Evolutionary conservation across 2,329 filamentous ascomycete species (phyloP).

Genomic region (Coniochaeta sp.): DNA sequence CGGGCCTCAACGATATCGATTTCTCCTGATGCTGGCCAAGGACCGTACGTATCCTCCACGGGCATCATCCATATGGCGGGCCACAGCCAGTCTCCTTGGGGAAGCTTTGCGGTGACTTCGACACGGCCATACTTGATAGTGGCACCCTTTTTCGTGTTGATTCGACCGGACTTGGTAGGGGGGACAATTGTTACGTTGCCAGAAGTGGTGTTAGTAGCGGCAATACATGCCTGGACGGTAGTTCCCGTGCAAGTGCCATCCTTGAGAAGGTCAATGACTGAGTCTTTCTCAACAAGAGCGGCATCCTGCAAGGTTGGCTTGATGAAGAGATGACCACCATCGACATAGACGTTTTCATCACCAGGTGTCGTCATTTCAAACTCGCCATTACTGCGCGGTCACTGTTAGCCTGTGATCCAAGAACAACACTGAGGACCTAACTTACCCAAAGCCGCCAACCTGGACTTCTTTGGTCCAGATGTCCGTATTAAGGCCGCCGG

Average conservation of each 20-base stretch:
- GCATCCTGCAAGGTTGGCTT: slow-evolving; percentile 70
- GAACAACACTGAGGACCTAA: slow-evolving; percentile 7
- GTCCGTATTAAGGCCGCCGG: slow-evolving; percentile 45
- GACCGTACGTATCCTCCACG: slow-evolving; percentile 60
- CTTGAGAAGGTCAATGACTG: slow-evolving; percentile 58
- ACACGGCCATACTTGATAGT: slow-evolving; percentile 74
- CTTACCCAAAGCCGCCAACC: slow-evolving; percentile 69
- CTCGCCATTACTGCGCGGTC: slow-evolving; percentile 59
- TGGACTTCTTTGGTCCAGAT: slow-evolving; percentile 71
- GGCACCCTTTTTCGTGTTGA: slow-evolving; percentile 65
- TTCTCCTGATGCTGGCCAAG: slow-evolving; percentile 74
- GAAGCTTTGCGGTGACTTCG: slow-evolving; percentile 70
- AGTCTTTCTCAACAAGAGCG: slow-evolving; percentile 56
- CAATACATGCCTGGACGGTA: slow-evolving; percentile 53
- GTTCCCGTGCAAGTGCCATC: slow-evolving; percentile 62
- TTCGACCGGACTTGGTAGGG: slow-evolving; percentile 68
- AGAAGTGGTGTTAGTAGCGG: slow-evolving; percentile 62
- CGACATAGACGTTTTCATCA: slow-evolving; percentile 67
- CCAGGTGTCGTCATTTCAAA: slow-evolving; percentile 69
- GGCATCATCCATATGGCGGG: slow-evolving; percentile 91
- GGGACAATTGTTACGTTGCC: slow-evolving; percentile 69
- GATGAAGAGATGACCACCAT: slow-evolving; percentile 64
- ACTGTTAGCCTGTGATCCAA: background rate
- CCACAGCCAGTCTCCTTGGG: slow-evolving; percentile 80
- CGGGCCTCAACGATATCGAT: slow-evolving; percentile 78